These are phyloP conservation scores for Trichoderma virens DNA, from an alignment of 495 filamentous ascomycete species.

Conservation along the genomic window DNA sequence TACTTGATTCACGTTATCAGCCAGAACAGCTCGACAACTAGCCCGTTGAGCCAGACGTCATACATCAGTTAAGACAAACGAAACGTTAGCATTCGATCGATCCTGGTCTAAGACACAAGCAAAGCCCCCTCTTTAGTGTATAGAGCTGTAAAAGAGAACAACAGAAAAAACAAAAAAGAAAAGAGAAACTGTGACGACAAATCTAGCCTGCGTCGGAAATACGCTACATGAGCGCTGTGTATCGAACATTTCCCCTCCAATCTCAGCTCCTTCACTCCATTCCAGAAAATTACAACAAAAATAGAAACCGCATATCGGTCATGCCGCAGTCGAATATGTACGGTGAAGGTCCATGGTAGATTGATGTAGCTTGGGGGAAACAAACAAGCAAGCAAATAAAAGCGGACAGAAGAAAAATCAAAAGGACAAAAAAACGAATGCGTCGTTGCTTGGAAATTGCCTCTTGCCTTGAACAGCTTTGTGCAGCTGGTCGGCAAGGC, in stretches of 20 bases:
- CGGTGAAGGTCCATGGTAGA: neutral
- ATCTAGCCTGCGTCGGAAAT: neutral
- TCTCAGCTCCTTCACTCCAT: constrained; percentile 5
- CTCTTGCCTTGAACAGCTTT: neutral
- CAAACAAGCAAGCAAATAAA: neutral
- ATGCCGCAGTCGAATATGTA: constrained; percentile 2
- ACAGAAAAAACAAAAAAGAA: neutral
- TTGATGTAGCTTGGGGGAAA: neutral
- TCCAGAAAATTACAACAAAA: constrained; percentile 1
- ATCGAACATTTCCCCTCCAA: neutral
- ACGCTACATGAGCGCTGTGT: neutral
- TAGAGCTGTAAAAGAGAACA: neutral
- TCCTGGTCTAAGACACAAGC: constrained; percentile 8
- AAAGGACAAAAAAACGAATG: neutral
- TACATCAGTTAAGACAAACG: constrained; percentile 3
- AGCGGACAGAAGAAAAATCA: neutral
- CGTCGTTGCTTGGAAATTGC: neutral
- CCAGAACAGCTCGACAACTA: neutral
- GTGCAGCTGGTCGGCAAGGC: neutral
- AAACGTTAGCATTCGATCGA: constrained; percentile 7
- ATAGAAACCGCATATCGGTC: neutral
- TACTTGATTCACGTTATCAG: neutral
- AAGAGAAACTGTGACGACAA: neutral
- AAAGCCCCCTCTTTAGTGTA: neutral
- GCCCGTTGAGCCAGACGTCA: neutral